These are phyloP conservation scores for Rauvolfia tetraphylla DNA, from an alignment of 257 asterid genomes.

Conservation along the genomic window DNA sequence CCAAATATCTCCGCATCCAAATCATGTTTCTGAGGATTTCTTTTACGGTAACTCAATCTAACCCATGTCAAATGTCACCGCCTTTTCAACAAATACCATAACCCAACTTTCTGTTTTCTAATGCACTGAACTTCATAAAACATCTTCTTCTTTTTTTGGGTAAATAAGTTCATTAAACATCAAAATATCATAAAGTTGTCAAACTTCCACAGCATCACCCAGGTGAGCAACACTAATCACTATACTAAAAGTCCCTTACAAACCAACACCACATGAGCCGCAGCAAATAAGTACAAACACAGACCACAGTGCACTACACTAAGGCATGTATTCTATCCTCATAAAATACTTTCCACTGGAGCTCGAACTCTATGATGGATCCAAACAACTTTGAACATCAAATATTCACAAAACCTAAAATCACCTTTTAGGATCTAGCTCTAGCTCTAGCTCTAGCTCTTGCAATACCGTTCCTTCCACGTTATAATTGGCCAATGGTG, in stretches of 20 bases:
- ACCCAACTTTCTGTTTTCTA: background rate
- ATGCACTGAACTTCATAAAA: background rate
- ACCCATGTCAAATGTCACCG: background rate
- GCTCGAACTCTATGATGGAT: background rate
- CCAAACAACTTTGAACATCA: background rate
- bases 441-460: background rate
- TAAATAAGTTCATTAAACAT: background rate
- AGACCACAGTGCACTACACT: background rate
- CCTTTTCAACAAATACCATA: background rate
- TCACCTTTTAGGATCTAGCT: constrained; percentile 1
- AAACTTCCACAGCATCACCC: background rate
- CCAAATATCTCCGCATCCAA: background rate
- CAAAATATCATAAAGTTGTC: background rate
- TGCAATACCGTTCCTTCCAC: no score
- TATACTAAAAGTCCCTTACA: background rate
- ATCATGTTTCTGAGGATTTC: background rate
- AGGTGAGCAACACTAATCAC: background rate
- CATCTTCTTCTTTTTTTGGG: no score
- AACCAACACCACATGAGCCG: background rate
- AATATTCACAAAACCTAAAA: no score
- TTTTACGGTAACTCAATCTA: background rate
- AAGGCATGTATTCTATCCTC: background rate
- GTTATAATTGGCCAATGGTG: background rate
- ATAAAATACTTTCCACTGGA: background rate
- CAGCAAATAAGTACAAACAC: background rate